Base-by-base conservation (phyloP, 257 asterid genomes). In the Scutellaria barbata region DNA sequence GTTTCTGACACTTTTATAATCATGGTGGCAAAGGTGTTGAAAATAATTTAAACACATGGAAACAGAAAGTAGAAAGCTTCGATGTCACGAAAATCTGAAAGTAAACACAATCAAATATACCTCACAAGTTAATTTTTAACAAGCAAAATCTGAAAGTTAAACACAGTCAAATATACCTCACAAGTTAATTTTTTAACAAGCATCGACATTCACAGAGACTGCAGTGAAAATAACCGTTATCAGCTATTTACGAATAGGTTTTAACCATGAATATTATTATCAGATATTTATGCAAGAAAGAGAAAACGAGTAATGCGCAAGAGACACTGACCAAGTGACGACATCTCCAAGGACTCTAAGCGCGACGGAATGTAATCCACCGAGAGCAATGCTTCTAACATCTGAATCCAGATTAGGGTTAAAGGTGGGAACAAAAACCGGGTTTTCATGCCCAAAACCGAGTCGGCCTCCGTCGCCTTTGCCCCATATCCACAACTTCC, bases 401-500 rank as follows among this genome's bases (percentile, higher is more conserved):
- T 61, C 76, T 5, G 81, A 71, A 0, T 69, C 90, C 76, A 91
- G 17, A 77, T 80, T 48, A 12, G 79, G 75, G 66, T 91, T 94
- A 74, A 79, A 56, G 8, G 89, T 80, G n/a, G 99, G 99, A 53
- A 85, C 81, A 77, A 91, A 91, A 30, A 79, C 74, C 5, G 99
- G 75, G 52, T 81, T 77, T 71, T 94, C 99, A 13, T 94, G 86
- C 45, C 96, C 99, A 48, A 87, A 83, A 2, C 99, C 97, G 6
- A 94, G 96, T 42, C 99, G 85, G 40, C 99, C 99, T 10, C 99
- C 97, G 71, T 94, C 99, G 20, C 99, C 99, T 88, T 94, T 94
- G 7, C 97, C 97, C 97, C 99, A 91, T 42, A 91, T 77, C 90
- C 96, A 94, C 13, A 94, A 75, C 60, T 84, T 74, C 11, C 95